These are phyloP conservation scores for Diaporthe sp. DNA, from an alignment of 2,329 filamentous ascomycete species.

Conservation along the genomic window DNA sequence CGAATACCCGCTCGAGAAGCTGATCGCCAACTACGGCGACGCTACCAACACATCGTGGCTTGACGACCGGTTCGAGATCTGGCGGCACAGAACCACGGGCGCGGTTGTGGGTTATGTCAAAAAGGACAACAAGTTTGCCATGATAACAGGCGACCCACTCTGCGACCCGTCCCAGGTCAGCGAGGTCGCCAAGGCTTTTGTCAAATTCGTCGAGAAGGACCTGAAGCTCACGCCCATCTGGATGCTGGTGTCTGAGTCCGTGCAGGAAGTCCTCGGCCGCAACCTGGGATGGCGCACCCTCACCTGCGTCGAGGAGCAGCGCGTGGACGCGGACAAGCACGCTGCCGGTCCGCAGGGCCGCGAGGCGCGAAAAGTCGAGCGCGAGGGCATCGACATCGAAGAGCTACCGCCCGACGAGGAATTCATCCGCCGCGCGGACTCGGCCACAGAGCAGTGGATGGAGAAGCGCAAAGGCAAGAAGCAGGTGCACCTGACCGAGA, in stretches of 20 bases:
- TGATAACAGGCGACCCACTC: conserved; percentile 88
- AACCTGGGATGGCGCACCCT: conserved; percentile 89
- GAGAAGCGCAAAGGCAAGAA: conserved; percentile 76
- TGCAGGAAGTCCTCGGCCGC: conserved; percentile 82
- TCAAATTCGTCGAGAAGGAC: conserved; percentile 79
- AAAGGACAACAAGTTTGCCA: conserved; percentile 77
- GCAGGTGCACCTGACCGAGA: conserved; percentile 91
- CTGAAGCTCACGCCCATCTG: conserved; percentile 81
- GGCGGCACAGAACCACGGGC: conserved; percentile 82
- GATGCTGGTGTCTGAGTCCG: conserved; percentile 84
- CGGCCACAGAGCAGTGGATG: conserved; percentile 83
- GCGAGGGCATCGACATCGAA: conserved; percentile 84
- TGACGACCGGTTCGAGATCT: conserved; percentile 88
- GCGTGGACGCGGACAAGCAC: conserved; percentile 80
- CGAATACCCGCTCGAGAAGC: conserved; percentile 74
- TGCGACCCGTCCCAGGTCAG: conserved; percentile 83
- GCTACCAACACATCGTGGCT: conserved; percentile 95
- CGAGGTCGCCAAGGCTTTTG: conserved; percentile 78
- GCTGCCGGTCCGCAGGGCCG: conserved; percentile 70
- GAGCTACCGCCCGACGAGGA: conserved; percentile 73
- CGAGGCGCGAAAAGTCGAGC: conserved; percentile 74
- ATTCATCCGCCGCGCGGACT: conserved; percentile 75
- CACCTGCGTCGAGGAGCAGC: conserved; percentile 89
- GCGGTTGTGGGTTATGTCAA: conserved; percentile 87
- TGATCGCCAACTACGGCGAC: conserved; percentile 96